Conservation (phyloP, 345 rosid genomes). For the Angophora floribunda region DNA sequence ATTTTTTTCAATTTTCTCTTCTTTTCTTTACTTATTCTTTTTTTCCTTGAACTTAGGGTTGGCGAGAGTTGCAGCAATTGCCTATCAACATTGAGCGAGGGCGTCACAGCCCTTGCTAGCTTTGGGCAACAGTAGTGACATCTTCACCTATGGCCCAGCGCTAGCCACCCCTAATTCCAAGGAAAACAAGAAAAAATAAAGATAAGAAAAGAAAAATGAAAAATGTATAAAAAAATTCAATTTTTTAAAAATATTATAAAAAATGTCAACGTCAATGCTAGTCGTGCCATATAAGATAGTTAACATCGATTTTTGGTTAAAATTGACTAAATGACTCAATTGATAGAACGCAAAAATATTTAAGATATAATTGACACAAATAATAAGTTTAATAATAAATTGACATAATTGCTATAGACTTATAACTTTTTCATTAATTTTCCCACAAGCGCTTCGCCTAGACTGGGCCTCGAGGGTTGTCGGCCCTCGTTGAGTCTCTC, state of each 20-base stretch:
- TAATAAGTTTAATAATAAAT: too few species aligned
- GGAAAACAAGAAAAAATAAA: too few species aligned
- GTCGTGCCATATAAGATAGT: accelerated
- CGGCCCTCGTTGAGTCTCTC: background rate
- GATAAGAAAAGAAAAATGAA: too few species aligned
- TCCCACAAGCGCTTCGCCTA: background rate
- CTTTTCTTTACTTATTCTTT: too few species aligned
- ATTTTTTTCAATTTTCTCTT: accelerated
- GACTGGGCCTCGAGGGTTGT: background rate
- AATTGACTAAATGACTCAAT: background rate
- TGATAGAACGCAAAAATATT: accelerated
- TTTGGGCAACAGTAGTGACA: background rate
- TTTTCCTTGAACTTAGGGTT: background rate
- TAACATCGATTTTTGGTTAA: too few species aligned
- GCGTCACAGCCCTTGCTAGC: accelerated
- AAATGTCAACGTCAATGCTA: accelerated
- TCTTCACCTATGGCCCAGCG: too few species aligned
- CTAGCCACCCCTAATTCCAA: background rate
- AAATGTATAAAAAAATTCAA: too few species aligned
- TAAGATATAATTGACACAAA: too few species aligned
- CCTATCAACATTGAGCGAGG: background rate
- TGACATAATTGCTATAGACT: too few species aligned
- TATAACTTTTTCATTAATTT: too few species aligned
- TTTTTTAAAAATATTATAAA: too few species aligned
- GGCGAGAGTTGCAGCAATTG: too few species aligned